Base-by-base conservation (phyloP, 441 rosid species). In the Adansonia rubrostipa region DNA sequence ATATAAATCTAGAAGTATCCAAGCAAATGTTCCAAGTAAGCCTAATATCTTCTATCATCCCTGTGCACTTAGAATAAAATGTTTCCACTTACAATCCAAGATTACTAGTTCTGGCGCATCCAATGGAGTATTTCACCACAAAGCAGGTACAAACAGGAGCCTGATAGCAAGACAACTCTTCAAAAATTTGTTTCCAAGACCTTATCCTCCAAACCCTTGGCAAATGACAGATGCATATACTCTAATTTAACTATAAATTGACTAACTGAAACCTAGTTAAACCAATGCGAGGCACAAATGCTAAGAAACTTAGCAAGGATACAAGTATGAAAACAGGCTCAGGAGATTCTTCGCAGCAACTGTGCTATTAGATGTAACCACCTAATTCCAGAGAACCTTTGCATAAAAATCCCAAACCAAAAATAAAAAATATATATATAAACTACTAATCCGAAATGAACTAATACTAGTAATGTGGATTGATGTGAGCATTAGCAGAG, bases 31-130 rank as follows among this genome's bases (percentile, higher is more conserved):
- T 7, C 67, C 60, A 50, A 48, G 17, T 7, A 69, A 15, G 69
- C 20, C 24, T 63, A 73, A 74, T 58, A 86, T 66, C 76, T 66
- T 68, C 67, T 44, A 28, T 67, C 62, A 47, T 82, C 71, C 58
- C 75, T 19, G 28, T 68, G 61, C 56, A 60, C 57, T 58, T 62
- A n/a, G 24, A 40, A 19, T 54, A 22, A 36, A 67, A 71, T 56
- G 54, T 61, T 78, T 71, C 19, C 40, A 61, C 45, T 50, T 22
- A 10, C 17, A 70, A 14, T 74, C 73, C 40, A 72, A 56, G 54
- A 61, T 17, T 47, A 22, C 7, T 45, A 71, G 42, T 78, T 74
- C 70, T n/a, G 58, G 60, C 57, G 33, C 47, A 69, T 51, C 61
- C 65, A 47, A 58, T 14, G 2, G 45, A 47, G 10, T 33, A 24